Conservation (phyloP, 2,329 filamentous ascomycete species). For the Pyrenophora graminea region DNA sequence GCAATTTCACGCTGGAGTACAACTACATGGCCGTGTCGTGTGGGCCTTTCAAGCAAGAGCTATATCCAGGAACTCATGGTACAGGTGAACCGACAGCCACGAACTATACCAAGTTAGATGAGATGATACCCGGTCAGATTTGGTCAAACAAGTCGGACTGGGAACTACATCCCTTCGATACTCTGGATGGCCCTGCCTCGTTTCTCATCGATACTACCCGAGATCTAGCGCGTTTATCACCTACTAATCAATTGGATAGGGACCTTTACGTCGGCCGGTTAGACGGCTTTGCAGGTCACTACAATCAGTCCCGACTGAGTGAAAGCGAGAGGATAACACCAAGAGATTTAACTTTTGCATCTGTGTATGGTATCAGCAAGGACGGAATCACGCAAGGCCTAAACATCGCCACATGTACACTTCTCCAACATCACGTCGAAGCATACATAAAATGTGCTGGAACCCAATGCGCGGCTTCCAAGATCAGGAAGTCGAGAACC, state of each 20-base stretch:
- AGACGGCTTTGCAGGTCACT: constrained; percentile 25
- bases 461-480: constrained; percentile 14
- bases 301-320: constrained; percentile 14
- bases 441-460: constrained; percentile 21
- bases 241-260: background rate
- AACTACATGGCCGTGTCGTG: constrained; percentile 29
- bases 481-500: constrained; percentile 22
- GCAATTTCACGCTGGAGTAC: constrained; percentile 28
- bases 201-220: constrained; percentile 36
- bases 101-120: constrained; percentile 20
- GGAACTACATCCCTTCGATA: constrained; percentile 15
- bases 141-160: constrained; percentile 24
- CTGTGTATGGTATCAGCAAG: constrained; percentile 7
- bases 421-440: constrained; percentile 32
- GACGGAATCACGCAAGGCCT: constrained; percentile 5
- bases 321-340: background rate
- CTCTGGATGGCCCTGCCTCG: constrained; percentile 1
- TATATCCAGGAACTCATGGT: constrained; percentile 7
- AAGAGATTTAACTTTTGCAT: constrained; percentile 20
- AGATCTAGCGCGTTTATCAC: no score
- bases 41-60: constrained; percentile 13
- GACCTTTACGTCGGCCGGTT: constrained; percentile 15
- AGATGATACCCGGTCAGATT: constrained; percentile 23
- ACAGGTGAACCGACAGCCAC: background rate
- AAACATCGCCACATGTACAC: constrained; percentile 26